A percentile compares a stretch with the other conserved stretches of the same genome.
These are phyloP conservation scores for Clonostachys sp. DNA, from an alignment of 2,329 filamentous ascomycete genomes.

Conservation along the genomic window DNA sequence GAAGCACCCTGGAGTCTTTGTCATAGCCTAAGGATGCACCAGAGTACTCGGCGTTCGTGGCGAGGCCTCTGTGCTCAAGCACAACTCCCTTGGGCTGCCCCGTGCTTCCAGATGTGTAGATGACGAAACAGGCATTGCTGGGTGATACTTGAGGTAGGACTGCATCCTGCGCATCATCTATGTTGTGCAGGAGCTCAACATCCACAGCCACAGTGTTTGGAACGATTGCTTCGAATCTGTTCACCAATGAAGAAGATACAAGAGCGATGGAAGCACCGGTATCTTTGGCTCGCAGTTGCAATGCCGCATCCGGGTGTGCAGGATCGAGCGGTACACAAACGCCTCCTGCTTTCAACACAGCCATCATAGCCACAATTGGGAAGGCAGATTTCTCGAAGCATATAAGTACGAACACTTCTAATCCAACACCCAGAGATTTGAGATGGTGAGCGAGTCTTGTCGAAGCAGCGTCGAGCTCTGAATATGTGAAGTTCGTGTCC, in stretches of 20 bases:
- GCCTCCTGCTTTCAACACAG: slow-evolving; percentile 6
- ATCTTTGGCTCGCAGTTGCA: slow-evolving; percentile 1
- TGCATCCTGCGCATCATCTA: background rate
- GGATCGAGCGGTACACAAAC: slow-evolving; percentile 11
- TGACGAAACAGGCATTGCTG: slow-evolving; percentile 7
- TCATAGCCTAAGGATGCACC: slow-evolving; percentile 2
- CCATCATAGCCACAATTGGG: slow-evolving; percentile 13
- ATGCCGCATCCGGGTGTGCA: slow-evolving; percentile 11
- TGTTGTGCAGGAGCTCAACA: background rate
- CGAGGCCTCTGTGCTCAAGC: slow-evolving; percentile 5
- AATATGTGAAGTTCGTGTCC: slow-evolving; percentile 36
- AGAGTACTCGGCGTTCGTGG: slow-evolving; percentile 1
- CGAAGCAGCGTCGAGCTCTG: slow-evolving; percentile 30
- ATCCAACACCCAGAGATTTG: slow-evolving; percentile 15
- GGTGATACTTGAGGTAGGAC: slow-evolving; percentile 10
- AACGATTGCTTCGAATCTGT: slow-evolving; percentile 4
- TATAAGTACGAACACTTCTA: slow-evolving; percentile 9
- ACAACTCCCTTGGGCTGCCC: slow-evolving; percentile 47
- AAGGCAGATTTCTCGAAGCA: slow-evolving; percentile 14
- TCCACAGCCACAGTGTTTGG: slow-evolving; percentile 5
- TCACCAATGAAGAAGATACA: slow-evolving; percentile 1
- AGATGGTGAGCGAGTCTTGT: slow-evolving; percentile 28
- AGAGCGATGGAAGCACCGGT: slow-evolving; percentile 8
- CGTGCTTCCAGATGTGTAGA: slow-evolving; percentile 57
- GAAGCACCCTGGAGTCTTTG: slow-evolving; percentile 3